Evolutionary conservation across 768 basidiomycete species (phyloP).

Genomic region (Mrakia blollopis): DNA sequence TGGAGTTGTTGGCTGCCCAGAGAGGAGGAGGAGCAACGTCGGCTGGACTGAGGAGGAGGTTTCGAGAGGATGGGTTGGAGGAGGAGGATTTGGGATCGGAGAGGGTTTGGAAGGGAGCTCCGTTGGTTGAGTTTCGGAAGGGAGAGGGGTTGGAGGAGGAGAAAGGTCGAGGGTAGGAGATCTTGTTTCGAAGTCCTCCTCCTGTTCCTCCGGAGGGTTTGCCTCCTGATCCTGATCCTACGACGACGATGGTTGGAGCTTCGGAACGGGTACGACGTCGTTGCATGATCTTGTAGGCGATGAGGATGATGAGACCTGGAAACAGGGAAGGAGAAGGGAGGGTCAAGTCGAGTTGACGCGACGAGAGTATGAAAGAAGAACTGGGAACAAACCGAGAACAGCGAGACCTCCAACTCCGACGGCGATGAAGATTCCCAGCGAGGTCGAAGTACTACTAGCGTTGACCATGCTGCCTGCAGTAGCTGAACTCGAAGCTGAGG

Average conservation of each 20-base stretch:
- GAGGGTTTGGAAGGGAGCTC: neutral
- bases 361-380: neutral
- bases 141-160: conserved; percentile 10
- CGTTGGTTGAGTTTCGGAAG: neutral
- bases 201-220: neutral
- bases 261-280: neutral
- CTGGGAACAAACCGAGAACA: neutral
- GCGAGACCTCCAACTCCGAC: conserved; percentile 17
- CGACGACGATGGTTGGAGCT: neutral
- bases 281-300: neutral
- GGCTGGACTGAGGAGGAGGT: neutral
- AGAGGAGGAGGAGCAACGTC: neutral
- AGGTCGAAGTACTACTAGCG: neutral
- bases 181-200: neutral
- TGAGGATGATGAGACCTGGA: conserved; percentile 15
- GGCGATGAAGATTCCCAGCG: conserved; percentile 12
- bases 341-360: neutral
- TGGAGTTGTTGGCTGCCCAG: neutral
- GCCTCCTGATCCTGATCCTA: neutral
- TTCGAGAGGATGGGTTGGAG: conserved; percentile 1
- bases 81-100: neutral
- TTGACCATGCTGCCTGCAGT: neutral
- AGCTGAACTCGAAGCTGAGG: conserved; percentile 10
- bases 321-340: neutral
- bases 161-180: conserved; percentile 6